Percentiles rank a stretch among this genome's conserved stretches.
Conservation (phyloP, 768 basidiomycete species). For the Crassisporium funariophilum region DNA sequence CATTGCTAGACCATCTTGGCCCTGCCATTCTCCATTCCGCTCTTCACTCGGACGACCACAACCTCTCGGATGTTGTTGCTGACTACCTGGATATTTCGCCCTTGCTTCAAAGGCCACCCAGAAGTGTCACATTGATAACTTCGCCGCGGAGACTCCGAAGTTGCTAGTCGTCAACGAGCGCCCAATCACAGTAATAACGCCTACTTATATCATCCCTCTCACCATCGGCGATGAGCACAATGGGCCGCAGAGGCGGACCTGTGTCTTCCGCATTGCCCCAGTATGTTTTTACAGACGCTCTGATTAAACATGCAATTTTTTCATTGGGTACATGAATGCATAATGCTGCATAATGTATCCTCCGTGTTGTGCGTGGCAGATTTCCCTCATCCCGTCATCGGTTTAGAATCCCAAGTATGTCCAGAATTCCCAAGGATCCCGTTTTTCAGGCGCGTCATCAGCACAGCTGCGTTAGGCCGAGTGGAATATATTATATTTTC, state of each 20-base stretch:
- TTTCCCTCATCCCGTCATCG: too few relatives aligned
- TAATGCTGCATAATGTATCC: too few relatives aligned
- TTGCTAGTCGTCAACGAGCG: conserved; percentile 26
- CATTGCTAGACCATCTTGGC: conserved; percentile 28
- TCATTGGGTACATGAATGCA: too few relatives aligned
- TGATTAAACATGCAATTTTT: too few relatives aligned
- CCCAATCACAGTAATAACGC: conserved; percentile 10
- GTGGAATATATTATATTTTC: too few relatives aligned
- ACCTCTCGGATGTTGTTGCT: conserved; percentile 18
- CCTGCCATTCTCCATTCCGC: conserved; percentile 20
- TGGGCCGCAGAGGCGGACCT: conserved; percentile 26
- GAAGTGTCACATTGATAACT: conserved; percentile 23
- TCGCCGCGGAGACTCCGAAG: conserved; percentile 25
- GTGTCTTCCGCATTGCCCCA: conserved; percentile 26
- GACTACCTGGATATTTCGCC: conserved; percentile 25
- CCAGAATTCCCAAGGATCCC: too few relatives aligned
- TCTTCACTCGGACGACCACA: conserved; percentile 14
- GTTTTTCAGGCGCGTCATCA: too few relatives aligned
- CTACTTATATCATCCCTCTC: conserved; percentile 28
- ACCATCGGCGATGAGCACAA: conserved; percentile 28
- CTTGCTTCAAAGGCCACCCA: conserved; percentile 20
- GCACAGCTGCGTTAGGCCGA: too few relatives aligned
- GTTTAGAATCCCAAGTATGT: too few relatives aligned
- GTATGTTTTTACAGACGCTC: conserved; percentile 25
- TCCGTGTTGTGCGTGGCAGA: too few relatives aligned